A percentile compares a stretch with the other conserved stretches of the same genome.
Conservation (phyloP, 768 basidiomycete genomes). For the Lentinula raphanica region DNA sequence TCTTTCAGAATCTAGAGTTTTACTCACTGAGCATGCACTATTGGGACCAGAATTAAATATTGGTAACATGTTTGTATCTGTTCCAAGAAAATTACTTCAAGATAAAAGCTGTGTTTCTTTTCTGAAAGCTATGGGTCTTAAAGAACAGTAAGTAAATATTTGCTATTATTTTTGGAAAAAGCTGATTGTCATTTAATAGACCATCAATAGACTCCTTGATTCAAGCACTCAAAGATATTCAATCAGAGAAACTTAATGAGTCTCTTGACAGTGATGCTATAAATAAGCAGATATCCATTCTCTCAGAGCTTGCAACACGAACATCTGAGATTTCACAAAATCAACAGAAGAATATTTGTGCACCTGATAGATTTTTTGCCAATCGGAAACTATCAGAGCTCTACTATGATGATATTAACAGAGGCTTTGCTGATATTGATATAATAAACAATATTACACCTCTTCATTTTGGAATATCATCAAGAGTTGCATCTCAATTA, state of each 20-base stretch:
- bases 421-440: neutral
- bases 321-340: constrained; percentile 16
- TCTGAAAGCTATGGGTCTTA: constrained; percentile 5
- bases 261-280: too few relatives aligned
- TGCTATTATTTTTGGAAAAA: neutral
- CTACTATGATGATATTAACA: constrained; percentile 39
- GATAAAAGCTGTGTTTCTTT: neutral
- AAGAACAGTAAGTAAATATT: neutral
- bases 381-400: constrained; percentile 25
- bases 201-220: neutral
- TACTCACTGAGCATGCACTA: neutral
- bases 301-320: neutral
- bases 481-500: constrained; percentile 11
- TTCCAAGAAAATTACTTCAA: neutral
- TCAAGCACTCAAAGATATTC: neutral
- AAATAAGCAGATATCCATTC: neutral
- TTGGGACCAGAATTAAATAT: neutral
- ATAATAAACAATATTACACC: neutral
- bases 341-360: constrained; percentile 23
- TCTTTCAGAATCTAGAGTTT: constrained; percentile 9
- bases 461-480: constrained; percentile 7
- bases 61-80: neutral
- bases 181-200: neutral
- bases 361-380: constrained; percentile 25
- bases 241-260: too few relatives aligned